These are phyloP conservation scores for Salix dunnii DNA, from an alignment of 345 rosid species.

Conservation along the genomic window DNA sequence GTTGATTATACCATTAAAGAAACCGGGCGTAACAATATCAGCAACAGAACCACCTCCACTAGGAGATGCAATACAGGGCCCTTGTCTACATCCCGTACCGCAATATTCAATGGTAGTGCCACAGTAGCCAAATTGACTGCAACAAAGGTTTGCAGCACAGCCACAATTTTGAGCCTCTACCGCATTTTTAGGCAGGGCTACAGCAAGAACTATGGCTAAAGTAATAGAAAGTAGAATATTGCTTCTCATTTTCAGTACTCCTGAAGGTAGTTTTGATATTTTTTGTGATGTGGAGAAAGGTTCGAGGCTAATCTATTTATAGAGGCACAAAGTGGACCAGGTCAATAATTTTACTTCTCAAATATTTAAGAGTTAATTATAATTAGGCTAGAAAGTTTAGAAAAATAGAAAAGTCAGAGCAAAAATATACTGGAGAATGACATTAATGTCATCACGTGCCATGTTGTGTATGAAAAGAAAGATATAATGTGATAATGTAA, in stretches of 20 bases:
- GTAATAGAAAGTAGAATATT: neutral
- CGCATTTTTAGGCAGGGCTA: neutral
- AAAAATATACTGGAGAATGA: too few species aligned
- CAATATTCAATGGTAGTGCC: slow-evolving; percentile 28
- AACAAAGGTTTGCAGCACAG: slow-evolving; percentile 27
- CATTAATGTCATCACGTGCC: too few species aligned
- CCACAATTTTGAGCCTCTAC: slow-evolving; percentile 31
- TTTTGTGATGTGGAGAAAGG: neutral
- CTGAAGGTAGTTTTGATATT: neutral
- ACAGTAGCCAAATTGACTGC: slow-evolving; percentile 35
- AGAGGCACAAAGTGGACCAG: neutral
- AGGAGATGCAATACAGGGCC: slow-evolving; percentile 21
- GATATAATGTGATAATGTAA: too few species aligned
- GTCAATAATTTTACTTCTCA: too few species aligned
- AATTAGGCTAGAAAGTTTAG: too few species aligned
- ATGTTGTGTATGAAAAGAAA: too few species aligned
- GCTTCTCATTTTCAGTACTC: neutral
- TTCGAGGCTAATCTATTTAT: neutral
- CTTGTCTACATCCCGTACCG: slow-evolving; percentile 25
- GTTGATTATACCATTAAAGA: slow-evolving; percentile 41
- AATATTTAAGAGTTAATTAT: too few species aligned
- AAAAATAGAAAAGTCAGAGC: too few species aligned
- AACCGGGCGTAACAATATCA: slow-evolving; percentile 31
- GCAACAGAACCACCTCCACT: slow-evolving; percentile 11
- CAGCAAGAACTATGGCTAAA: neutral